Evolutionary conservation across 225 moss, liverwort and hornwort genomes (phyloP).

Genomic region (Pseudoscleropodium purum): DNA sequence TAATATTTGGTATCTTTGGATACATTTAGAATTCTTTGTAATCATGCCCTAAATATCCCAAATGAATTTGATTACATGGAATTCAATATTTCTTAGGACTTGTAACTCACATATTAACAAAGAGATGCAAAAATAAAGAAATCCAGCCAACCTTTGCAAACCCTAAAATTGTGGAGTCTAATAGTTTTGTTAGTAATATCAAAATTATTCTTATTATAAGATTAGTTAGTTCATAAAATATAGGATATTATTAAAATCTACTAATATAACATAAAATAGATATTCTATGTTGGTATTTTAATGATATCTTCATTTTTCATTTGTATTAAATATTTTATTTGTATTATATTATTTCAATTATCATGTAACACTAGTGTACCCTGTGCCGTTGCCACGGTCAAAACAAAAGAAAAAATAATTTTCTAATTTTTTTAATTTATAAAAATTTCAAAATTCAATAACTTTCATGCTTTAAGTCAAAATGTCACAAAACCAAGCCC

Average conservation of each 20-base stretch:
- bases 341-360: background rate
- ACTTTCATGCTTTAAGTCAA: no score
- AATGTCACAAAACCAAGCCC: no score
- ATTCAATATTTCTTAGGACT: background rate
- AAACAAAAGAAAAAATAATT: no score
- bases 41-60: background rate
- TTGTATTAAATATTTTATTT: background rate
- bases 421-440: no score
- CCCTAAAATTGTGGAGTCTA: background rate
- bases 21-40: background rate
- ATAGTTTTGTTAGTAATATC: background rate
- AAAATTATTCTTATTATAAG: background rate
- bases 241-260: background rate
- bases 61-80: background rate
- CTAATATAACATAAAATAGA: background rate
- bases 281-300: background rate
- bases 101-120: background rate
- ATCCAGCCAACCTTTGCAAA: background rate
- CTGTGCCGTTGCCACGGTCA: no score
- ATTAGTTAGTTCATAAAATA: background rate
- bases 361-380: rapidly evolving
- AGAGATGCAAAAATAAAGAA: background rate
- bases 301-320: background rate
- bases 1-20: no score
- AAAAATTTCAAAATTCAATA: no score